phyloP scores from a whole-genome alignment of 176 grass and related monocot species.

The Cocos nucifera region DNA sequence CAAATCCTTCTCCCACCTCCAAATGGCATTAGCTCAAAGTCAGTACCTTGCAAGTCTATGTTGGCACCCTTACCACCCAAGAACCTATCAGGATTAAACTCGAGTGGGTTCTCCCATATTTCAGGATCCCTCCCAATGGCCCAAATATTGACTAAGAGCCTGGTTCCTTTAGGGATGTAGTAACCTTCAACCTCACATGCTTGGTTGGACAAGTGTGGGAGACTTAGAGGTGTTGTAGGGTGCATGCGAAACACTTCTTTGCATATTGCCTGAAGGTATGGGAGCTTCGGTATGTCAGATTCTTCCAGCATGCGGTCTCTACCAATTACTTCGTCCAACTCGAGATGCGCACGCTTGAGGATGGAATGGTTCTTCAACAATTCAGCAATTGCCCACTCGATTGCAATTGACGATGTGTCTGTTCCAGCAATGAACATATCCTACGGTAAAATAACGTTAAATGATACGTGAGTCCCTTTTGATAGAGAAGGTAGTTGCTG shows the following conservation, averaged over 20 bases:
- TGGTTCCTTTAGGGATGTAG: conserved; percentile 17
- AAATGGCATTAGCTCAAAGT: too few species aligned
- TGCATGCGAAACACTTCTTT: conserved; percentile 24
- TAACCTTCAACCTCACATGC: conserved; percentile 26
- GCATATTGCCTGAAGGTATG: conserved; percentile 12
- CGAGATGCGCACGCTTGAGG: conserved; percentile 3
- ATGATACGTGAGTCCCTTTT: too few species aligned
- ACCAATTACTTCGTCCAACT: conserved; percentile 21
- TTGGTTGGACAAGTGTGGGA: conserved; percentile 14
- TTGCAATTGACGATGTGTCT: too few species aligned
- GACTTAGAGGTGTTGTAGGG: conserved; percentile 24
- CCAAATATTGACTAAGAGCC: conserved; percentile 23
- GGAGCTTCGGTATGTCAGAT: conserved; percentile 25
- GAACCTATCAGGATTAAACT: conserved; percentile 24
- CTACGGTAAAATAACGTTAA: too few species aligned
- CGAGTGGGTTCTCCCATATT: too few species aligned
- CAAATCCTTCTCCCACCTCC: too few species aligned
- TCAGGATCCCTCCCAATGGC: conserved; percentile 18
- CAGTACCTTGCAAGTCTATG: background rate
- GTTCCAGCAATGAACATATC: too few species aligned
- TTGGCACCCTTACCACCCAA: conserved; percentile 12
- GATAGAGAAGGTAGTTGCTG: too few species aligned
- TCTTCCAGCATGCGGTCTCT: conserved; percentile 12
- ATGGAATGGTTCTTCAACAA: conserved; percentile 6
- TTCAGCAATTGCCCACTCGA: too few species aligned